Evolutionary conservation across 2,329 filamentous ascomycete species (phyloP).

Genomic region (Plectosphaerella sp.): DNA sequence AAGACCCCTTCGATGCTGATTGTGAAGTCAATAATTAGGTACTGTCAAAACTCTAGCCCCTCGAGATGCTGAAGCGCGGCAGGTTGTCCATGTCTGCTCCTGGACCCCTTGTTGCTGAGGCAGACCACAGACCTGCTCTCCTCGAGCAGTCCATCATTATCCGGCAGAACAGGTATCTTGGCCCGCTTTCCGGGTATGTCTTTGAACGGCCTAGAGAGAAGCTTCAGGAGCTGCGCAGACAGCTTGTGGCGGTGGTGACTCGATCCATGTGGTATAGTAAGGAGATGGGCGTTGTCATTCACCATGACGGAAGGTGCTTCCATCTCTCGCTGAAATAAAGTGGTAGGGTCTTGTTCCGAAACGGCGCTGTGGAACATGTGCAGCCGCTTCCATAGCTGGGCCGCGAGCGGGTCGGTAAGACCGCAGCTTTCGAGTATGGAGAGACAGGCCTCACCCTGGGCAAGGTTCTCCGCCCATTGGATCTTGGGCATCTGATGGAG

Average conservation of each 20-base stretch:
- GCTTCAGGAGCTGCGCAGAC: no score
- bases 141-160: no score
- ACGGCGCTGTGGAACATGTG: neutral
- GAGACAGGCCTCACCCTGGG: constrained; percentile 18
- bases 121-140: no score
- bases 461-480: constrained; percentile 19
- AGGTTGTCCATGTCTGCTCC: no score
- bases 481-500: constrained; percentile 17
- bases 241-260: neutral
- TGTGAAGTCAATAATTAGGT: no score
- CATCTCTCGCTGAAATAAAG: neutral
- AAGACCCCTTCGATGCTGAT: no score
- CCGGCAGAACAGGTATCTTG: no score
- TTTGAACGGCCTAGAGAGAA: no score
- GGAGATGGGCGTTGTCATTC: neutral
- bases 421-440: constrained; percentile 8
- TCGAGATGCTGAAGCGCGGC: no score
- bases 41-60: no score
- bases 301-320: neutral
- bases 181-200: no score
- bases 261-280: neutral
- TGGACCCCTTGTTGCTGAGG: no score
- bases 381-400: constrained; percentile 9
- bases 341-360: neutral
- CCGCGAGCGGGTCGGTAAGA: constrained; percentile 3